Evolutionary conservation across 2,329 filamentous ascomycete species (phyloP).

Genomic region (Pseudopithomyces maydicus): DNA sequence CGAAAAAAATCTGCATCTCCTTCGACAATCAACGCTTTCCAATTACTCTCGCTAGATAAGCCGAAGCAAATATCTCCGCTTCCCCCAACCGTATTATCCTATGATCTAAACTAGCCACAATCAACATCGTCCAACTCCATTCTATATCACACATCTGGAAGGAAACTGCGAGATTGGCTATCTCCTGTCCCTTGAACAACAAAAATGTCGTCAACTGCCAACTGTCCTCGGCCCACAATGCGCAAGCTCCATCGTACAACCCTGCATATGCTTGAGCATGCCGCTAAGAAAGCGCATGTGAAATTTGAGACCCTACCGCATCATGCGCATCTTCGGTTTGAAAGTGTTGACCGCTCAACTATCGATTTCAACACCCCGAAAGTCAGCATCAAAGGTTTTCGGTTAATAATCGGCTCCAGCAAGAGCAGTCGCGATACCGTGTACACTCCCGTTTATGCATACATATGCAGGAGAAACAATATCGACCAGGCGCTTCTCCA

Average conservation of each 20-base stretch:
- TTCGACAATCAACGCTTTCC: too few species aligned
- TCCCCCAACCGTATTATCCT: too few species aligned
- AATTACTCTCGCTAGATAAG: too few species aligned
- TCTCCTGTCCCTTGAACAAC: neutral
- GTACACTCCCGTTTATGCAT: neutral
- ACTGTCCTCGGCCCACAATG: neutral
- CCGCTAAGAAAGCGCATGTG: neutral
- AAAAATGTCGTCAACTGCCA: neutral
- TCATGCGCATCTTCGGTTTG: neutral
- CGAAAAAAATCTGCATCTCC: too few species aligned
- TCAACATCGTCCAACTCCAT: too few species aligned
- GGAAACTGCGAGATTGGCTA: neutral
- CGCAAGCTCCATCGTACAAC: neutral
- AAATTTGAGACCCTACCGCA: neutral
- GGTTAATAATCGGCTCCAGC: neutral
- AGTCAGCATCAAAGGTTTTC: neutral
- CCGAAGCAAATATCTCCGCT: too few species aligned
- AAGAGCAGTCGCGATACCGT: neutral
- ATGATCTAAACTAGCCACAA: too few species aligned
- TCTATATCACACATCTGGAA: too few species aligned
- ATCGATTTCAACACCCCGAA: neutral
- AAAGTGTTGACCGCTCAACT: neutral
- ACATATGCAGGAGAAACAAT: conserved; percentile 1
- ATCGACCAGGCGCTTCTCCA: neutral
- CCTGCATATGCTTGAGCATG: neutral